phyloP scores from a whole-genome alignment of 176 grass and related monocot species.

The Chrysopogon serrulatus region DNA sequence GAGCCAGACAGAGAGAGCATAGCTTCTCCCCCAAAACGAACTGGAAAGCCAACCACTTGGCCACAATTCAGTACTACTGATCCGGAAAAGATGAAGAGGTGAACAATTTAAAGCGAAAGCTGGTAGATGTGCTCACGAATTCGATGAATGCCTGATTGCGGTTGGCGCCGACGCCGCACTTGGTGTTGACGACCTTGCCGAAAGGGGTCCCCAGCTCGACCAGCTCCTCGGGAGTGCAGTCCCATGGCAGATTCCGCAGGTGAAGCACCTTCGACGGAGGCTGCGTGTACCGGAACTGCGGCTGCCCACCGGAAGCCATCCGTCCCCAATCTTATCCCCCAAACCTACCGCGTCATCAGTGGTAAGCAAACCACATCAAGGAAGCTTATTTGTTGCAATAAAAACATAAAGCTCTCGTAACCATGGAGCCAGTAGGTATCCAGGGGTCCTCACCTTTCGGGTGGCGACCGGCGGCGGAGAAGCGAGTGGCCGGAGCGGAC shows the following conservation, averaged over 20 bases:
- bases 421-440: too few species aligned
- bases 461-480: not conserved
- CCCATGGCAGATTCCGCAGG: conserved; percentile 89
- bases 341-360: not conserved
- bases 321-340: not conserved
- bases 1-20: not conserved
- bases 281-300: conserved; percentile 87
- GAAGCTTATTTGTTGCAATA: too few species aligned
- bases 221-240: conserved; percentile 86
- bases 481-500: conserved; percentile 17
- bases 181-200: conserved; percentile 91
- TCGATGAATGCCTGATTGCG: conserved; percentile 91
- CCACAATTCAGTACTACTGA: not conserved
- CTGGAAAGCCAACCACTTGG: not conserved
- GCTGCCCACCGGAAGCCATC: conserved; percentile 75
- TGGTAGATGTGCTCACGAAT: conserved; percentile 64
- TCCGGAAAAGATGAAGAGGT: not conserved
- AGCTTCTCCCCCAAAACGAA: not conserved
- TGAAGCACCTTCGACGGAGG: conserved; percentile 93
- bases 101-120: not conserved
- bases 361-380: not conserved
- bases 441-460: conserved; percentile 7
- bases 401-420: not conserved
- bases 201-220: conserved; percentile 87
- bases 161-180: conserved; percentile 94